phyloP scores from a whole-genome alignment of 129 eudicot species.

The Glebionis coronaria region DNA sequence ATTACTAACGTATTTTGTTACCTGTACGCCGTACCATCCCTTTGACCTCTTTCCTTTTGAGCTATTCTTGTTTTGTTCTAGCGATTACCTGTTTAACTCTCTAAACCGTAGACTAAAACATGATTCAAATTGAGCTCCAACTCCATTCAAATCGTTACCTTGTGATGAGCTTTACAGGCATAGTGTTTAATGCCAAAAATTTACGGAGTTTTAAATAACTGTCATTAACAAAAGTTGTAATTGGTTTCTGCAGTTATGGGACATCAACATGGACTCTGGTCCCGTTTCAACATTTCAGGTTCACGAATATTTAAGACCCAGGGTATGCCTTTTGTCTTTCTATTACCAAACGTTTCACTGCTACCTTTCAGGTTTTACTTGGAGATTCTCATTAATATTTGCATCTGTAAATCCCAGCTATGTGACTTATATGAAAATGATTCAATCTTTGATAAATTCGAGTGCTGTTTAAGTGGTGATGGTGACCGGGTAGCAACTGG shows the following conservation, averaged over 20 bases:
- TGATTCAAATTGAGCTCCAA: not conserved
- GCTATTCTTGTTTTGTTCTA: no score
- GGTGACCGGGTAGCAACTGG: conserved; percentile 94
- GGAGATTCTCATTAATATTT: conserved; percentile 16
- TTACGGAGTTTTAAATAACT: not conserved
- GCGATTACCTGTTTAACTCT: not conserved
- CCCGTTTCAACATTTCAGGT: conserved; percentile 94
- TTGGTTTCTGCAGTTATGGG: conserved; percentile 72
- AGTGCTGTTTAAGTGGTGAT: conserved; percentile 97
- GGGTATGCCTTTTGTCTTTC: conserved; percentile 37
- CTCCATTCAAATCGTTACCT: not conserved
- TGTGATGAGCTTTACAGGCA: not conserved
- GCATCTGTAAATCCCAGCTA: conserved; percentile 46
- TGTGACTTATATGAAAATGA: conserved; percentile 96
- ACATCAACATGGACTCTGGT: conserved; percentile 94
- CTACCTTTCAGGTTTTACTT: not conserved
- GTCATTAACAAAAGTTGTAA: conserved; percentile 8
- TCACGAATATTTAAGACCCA: conserved; percentile 93
- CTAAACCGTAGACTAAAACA: not conserved
- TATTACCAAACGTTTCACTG: not conserved
- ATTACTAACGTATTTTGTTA: not conserved
- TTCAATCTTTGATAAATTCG: conserved; percentile 95
- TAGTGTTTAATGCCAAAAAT: not conserved
- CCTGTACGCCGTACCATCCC: not conserved
- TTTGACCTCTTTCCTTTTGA: no score